A percentile compares a stretch with the other conserved stretches of the same genome.
Conservation (phyloP, 23 red algal genomes). For the Gracilaria caudata region DNA sequence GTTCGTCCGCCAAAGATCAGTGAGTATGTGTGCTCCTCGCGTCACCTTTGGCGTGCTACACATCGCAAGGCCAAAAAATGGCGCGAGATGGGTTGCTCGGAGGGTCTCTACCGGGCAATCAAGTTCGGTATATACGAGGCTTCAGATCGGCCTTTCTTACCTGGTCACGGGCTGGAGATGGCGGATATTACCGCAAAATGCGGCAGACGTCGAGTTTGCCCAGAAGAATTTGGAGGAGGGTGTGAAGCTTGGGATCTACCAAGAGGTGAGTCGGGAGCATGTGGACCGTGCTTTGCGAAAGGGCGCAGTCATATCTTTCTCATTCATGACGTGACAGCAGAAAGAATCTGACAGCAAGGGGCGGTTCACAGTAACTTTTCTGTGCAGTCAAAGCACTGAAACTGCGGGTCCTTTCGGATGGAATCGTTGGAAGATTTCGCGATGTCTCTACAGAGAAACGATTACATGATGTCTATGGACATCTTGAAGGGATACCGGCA, state of each 20-base stretch:
- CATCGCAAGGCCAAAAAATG: not conserved
- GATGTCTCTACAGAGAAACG: not conserved
- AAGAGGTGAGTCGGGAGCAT: not conserved
- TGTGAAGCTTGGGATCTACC: slow-evolving; percentile 8
- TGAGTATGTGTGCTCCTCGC: not conserved
- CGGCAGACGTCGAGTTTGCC: slow-evolving; percentile 11
- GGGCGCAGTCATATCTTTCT: not conserved
- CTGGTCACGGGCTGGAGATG: not conserved
- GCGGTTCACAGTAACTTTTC: not conserved
- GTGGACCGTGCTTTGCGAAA: not conserved
- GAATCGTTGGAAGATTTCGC: not conserved
- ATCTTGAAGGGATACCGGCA: not conserved
- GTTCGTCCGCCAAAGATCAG: not conserved
- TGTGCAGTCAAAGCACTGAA: not conserved
- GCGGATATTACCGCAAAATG: slow-evolving; percentile 8
- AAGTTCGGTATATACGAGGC: not conserved
- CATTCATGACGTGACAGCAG: slow-evolving; percentile 1
- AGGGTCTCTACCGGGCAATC: slow-evolving; percentile 10
- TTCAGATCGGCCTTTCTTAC: not conserved
- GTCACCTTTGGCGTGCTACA: not conserved
- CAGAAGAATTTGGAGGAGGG: slow-evolving; percentile 14
- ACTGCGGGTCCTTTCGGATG: not conserved
- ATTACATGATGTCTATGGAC: slow-evolving; percentile 14
- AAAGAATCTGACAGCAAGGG: not conserved
- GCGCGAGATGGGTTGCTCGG: slow-evolving; percentile 40